These are phyloP conservation scores for Linderniella brevidens DNA, from an alignment of 257 asterid genomes.

Conservation along the genomic window DNA sequence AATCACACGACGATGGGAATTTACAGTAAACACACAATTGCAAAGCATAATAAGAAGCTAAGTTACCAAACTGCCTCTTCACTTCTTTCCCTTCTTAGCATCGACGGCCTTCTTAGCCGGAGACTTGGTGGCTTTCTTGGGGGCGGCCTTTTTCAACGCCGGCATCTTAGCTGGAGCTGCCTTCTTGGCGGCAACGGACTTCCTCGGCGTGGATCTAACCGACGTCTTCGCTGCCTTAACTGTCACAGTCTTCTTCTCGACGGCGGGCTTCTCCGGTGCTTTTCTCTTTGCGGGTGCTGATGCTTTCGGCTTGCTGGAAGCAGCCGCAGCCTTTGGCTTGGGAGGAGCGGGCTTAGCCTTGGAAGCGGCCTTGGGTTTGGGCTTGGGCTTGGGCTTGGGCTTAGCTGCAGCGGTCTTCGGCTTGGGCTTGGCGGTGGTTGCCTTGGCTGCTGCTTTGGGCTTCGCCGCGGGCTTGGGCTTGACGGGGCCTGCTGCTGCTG, in stretches of 20 bases:
- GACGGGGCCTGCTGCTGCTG: no score
- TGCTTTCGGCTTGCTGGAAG: constrained; percentile 25
- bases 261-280: constrained; percentile 27
- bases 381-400: constrained; percentile 9
- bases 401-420: constrained; percentile 6
- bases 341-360: constrained; percentile 10
- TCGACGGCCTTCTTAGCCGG: constrained; percentile 21
- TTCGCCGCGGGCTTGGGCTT: constrained; percentile 18
- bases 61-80: constrained; percentile 5
- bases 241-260: constrained; percentile 29
- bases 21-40: no score
- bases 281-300: constrained; percentile 22
- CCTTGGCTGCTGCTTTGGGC: constrained; percentile 8
- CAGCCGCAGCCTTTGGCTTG: constrained; percentile 19
- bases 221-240: constrained; percentile 29
- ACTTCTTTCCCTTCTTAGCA: constrained; percentile 32
- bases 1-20: no score
- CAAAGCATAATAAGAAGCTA: not conserved
- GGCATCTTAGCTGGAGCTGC: constrained; percentile 30
- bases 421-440: constrained; percentile 7
- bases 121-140: constrained; percentile 21
- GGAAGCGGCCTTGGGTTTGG: constrained; percentile 3
- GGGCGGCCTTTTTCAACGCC: constrained; percentile 16
- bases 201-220: constrained; percentile 30
- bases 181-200: constrained; percentile 9